Evolutionary conservation across 139 green algal genomes (phyloP), one percentile per base, ranked within the genome.

Genomic region (Choricystis sp.): DNA sequence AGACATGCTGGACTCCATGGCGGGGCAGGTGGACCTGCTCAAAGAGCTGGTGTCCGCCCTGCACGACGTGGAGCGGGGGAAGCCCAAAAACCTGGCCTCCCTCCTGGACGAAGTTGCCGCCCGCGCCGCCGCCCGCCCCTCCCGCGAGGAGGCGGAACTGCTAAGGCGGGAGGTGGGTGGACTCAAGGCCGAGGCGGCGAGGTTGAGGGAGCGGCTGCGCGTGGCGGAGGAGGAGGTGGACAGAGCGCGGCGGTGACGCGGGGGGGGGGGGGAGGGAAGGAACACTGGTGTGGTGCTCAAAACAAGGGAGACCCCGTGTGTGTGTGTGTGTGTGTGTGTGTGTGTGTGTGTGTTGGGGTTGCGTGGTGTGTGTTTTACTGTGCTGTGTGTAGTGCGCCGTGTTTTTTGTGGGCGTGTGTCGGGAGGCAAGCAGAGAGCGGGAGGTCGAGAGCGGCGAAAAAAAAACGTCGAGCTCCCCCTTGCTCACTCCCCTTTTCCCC

Each of bases 11-110:
- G 66, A 52, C 40, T 9, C 40, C 9, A 9, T 52, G 40, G 40
- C 40, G 9, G 40, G 5, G 5, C 21, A 20, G 60, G 19, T 26
- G 29, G 23, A 66, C 23, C 14, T 16, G 16, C n/a, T 40, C 9
- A n/a, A 3, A 19, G 2, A 24, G 4, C 40, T 60, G 59, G 57
- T 76, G 49, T 63, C 56, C 4, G 77, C 74, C 0, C 68, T 79
- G 26, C 61, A 72, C 29, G 83, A 86, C 31, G 66, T 66, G 21
- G 81, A 89, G 49, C 69, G 74, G 20, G 82, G 78, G 57, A 75
- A 72, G 58, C 65, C 64, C 22, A 69, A 79, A 29, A 55, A 71
- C 25, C 72, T 89, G 49, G 72, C 65, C 52, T 49, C 63, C 5
- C 75, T 82, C 63, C 61, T 84, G 25, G 52, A 66, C 1, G 69